Base-by-base conservation (phyloP, 2,329 filamentous ascomycete species). In the Neocatenulostroma microsporum region DNA sequence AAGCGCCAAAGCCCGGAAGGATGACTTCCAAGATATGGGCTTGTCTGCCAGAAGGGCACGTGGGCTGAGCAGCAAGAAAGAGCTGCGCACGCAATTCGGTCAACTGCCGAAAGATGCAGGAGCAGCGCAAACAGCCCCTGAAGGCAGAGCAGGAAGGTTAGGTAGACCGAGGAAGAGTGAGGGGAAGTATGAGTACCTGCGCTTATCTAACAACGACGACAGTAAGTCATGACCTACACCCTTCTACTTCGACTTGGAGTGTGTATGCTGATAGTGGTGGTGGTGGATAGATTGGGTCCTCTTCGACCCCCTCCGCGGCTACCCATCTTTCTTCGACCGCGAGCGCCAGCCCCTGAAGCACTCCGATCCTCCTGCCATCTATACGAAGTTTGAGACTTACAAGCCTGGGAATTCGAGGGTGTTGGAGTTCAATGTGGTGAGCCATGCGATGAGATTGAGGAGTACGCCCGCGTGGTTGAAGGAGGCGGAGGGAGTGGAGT, bases 171-270 rank as follows among this genome's bases (percentile, higher is more conserved):
- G n/a, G n/a, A n/a, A n/a, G n/a, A n/a, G n/a, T n/a, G n/a, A 37
- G 19, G 17, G 17, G 21, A 27, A 18, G 3, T 42, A 42, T 23
- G 40, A 42, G 40, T 17, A 21, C 15, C 17, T 42, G 17, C 21
- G 21, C 10, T 17, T 42, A n/a, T n/a, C n/a, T 5, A 21, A 17
- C 3, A 20, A 34, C 21, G 37, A 29, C 13, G 15, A 20, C 21
- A 39, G 40, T 40, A 11, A 37, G 41, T 40, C 8, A 0, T 60
- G 61, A 8, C 60, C n/a, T 60, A 61, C 6, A 60, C 41, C 36
- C 23, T 41, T 45, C 25, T 34, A 48, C 41, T 36, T 21, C 36
- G 48, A 41, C 20, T 42, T 25, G 20, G 23, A n/a, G n/a, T n/a
- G n/a, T n/a, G n/a, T n/a, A n/a, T n/a, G 15, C 21, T 25, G 11